phyloP scores from a whole-genome alignment of 164 flowering plant species.

The Annona cherimola region DNA sequence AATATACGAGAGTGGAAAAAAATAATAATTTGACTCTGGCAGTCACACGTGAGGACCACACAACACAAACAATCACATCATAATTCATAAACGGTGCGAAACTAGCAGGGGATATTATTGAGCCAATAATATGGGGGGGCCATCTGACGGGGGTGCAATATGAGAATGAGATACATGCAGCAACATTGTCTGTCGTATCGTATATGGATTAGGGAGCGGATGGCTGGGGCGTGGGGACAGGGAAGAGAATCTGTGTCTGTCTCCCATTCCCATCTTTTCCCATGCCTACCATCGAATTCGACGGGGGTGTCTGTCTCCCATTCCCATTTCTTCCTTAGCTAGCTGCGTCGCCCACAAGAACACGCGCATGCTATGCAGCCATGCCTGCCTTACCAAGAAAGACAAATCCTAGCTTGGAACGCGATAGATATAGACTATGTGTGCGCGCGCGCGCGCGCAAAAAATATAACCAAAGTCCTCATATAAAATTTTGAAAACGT shows the following conservation, averaged over 20 bases:
- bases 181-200: background rate
- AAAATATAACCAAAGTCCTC: too few relatives aligned
- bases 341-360: background rate
- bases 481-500: background rate
- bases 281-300: background rate
- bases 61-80: background rate
- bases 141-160: background rate
- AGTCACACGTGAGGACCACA: background rate
- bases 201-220: background rate
- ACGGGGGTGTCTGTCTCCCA: background rate
- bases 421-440: too few relatives aligned
- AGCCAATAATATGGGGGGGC: background rate
- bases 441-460: too few relatives aligned
- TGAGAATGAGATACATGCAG: background rate
- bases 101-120: background rate
- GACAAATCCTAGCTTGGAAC: slow-evolving; percentile 4
- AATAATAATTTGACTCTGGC: background rate
- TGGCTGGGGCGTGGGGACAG: background rate
- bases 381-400: background rate
- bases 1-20: too few relatives aligned
- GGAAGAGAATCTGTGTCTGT: slow-evolving; percentile 13
- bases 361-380: background rate
- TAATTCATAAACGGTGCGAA: background rate
- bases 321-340: background rate
- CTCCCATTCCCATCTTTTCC: background rate